Evolutionary conservation across 371 early-diverging fungal species (phyloP), one percentile per base, ranked within the genome.

Genomic region (Lichtheimia hyalospora): DNA sequence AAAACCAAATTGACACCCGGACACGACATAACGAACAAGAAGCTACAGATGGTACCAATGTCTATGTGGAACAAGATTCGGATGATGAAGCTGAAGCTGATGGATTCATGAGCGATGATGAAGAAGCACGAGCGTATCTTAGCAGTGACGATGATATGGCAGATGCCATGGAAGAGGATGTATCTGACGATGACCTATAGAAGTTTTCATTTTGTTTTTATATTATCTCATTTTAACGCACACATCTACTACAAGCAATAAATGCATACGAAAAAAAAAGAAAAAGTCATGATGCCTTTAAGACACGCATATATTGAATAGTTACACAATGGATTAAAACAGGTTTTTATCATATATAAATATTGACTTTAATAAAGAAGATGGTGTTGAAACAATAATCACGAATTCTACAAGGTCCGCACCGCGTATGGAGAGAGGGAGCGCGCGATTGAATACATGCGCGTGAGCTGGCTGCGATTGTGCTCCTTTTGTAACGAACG

Each of bases 1-100:
- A 86, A 66, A 78, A 75, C 49, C 92, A 92, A 72, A 84, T 89
- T 46, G 81, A 82, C 54, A 71, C 83, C 63, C 78, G 85, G 50
- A 68, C 74, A 41, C 69, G 74, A 46, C 74, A 77, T 74, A 5
- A 70, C 75, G 57, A 77, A 75, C 27, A 69, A 53, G 62, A 63
- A 39, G 50, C 24, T 25, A 46, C 10, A 1, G 56, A 56, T 15
- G 40, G 42, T 20, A 21, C n/a, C 7, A 18, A 75, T 62, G 74
- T 82, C n/a, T 83, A 86, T 61, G 77, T 79, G n/a, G 86, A 84
- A 57, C 71, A 81, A 39, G 84, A 85, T 16, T 83, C 83, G 4
- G 86, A 84, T 23, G 76, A 79, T 48, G 85, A 79, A 39, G 81
- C 69, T 7, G 84, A 70, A 24, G 71, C 68, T 23, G 55, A 55